These are phyloP conservation scores for Thielaviopsis populi DNA, from an alignment of 2,329 filamentous ascomycete species.

Conservation along the genomic window DNA sequence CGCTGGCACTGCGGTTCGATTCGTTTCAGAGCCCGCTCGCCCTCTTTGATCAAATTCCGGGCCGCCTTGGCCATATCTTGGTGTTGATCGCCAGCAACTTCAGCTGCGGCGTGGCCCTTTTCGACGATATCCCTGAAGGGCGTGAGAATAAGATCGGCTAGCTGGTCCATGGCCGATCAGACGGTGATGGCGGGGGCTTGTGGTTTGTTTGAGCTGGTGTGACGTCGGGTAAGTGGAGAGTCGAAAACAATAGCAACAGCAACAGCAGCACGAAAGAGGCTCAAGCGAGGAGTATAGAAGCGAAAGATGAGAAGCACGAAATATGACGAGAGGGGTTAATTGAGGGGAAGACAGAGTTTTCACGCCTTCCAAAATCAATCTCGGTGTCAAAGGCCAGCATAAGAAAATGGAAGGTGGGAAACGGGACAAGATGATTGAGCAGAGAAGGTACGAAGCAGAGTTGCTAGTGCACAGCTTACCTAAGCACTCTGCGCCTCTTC, in stretches of 20 bases:
- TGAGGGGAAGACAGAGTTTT: not conserved
- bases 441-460: not conserved
- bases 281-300: not conserved
- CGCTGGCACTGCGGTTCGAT: conserved; percentile 38
- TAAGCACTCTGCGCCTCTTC: not conserved
- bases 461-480: not conserved
- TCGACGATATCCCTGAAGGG: conserved; percentile 40
- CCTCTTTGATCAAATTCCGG: conserved; percentile 33
- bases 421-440: not conserved
- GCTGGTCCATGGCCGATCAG: conserved; percentile 26
- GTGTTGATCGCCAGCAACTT: conserved; percentile 32
- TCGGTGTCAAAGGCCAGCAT: not conserved
- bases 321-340: not conserved
- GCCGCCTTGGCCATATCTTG: conserved; percentile 36
- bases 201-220: not conserved
- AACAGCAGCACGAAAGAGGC: too few relatives aligned
- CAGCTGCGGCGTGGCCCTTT: conserved; percentile 33
- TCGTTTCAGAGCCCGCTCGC: conserved; percentile 34
- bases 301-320: too few relatives aligned
- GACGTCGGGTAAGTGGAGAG: not conserved
- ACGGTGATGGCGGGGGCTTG: not conserved
- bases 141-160: conserved; percentile 31
- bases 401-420: not conserved
- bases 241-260: too few relatives aligned
- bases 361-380: not conserved